phyloP scores from a whole-genome alignment of 331 rosid species.

The Acacia concinna region DNA sequence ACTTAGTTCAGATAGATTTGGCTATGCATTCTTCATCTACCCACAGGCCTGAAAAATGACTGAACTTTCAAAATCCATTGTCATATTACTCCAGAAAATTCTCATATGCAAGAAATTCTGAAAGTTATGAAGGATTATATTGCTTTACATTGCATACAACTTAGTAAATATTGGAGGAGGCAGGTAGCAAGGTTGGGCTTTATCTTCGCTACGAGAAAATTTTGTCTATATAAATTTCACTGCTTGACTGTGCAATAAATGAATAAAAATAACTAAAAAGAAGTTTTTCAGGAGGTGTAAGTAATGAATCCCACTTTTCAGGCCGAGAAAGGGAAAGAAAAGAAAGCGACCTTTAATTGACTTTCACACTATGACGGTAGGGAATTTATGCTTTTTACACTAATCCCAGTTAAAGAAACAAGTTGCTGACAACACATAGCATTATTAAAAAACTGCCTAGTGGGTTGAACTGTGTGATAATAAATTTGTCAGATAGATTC shows the following conservation, averaged over 20 bases:
- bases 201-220: background rate
- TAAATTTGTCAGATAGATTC: background rate
- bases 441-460: background rate
- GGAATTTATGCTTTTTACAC: background rate
- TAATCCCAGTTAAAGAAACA: background rate
- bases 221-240: background rate
- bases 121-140: background rate
- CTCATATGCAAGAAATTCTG: conserved; percentile 4
- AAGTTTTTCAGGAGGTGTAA: background rate
- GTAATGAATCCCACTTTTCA: background rate
- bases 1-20: conserved; percentile 23
- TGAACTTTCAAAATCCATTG: conserved; percentile 4
- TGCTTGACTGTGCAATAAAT: background rate
- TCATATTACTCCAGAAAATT: background rate
- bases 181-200: background rate
- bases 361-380: background rate
- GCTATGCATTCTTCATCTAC: conserved; percentile 19
- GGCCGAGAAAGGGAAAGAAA: background rate
- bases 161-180: background rate
- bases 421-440: background rate
- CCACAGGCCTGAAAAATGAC: conserved; percentile 9
- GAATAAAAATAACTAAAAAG: background rate
- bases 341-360: background rate
- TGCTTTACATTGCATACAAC: background rate
- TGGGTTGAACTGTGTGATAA: background rate